Percentiles rank a stretch among this genome's conserved stretches.
phyloP scores from a whole-genome alignment of 352 stramenopile species.

The Pythium rhizo-oryzae region DNA sequence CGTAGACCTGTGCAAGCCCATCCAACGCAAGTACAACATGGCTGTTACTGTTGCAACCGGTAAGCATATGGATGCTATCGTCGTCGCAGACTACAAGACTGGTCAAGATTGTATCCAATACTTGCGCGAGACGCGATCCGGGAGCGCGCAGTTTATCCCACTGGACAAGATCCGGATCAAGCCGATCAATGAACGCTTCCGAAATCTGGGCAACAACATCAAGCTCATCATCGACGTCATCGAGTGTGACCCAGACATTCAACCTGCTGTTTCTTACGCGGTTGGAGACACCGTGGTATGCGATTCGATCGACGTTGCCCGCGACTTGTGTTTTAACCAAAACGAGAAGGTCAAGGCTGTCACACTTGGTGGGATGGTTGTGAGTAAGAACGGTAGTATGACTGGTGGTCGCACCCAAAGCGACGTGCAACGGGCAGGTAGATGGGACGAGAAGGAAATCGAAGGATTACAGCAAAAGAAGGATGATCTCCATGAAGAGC shows the following conservation, averaged over 20 bases:
- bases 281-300: constrained; percentile 96
- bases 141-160: constrained; percentile 96
- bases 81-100: constrained; percentile 80
- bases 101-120: constrained; percentile 92
- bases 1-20: constrained; percentile 97
- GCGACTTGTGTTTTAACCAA: constrained; percentile 80
- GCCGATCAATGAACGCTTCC: constrained; percentile 94
- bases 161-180: constrained; percentile 94
- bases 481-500: constrained; percentile 74
- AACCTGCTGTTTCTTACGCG: constrained; percentile 95
- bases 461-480: constrained; percentile 85
- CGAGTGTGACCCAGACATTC: constrained; percentile 91
- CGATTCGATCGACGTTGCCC: constrained; percentile 94
- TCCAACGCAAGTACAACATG: constrained; percentile 97
- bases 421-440: constrained; percentile 81
- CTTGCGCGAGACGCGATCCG: constrained; percentile 94
- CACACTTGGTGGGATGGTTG: constrained; percentile 95
- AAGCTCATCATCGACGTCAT: constrained; percentile 97
- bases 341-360: constrained; percentile 90
- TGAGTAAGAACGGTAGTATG: constrained; percentile 98
- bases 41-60: constrained; percentile 97
- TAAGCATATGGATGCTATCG: constrained; percentile 96
- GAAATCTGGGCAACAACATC: constrained; percentile 90
- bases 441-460: constrained; percentile 95
- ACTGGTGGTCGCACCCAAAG: constrained; percentile 93